A percentile compares a stretch with the other conserved stretches of the same genome.
Conservation (phyloP, 148 eudicot species). For the Silene latifolia region DNA sequence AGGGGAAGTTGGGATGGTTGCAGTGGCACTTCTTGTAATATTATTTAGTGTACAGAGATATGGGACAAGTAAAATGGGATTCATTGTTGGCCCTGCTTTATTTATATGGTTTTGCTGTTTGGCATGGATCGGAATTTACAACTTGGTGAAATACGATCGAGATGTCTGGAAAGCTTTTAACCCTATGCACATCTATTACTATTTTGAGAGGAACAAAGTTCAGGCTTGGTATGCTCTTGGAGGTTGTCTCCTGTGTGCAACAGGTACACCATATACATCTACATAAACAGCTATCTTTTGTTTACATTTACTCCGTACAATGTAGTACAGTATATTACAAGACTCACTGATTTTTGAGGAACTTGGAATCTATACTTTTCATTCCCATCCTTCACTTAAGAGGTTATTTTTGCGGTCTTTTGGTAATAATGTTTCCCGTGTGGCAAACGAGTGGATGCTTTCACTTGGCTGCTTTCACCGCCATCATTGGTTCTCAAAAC, state of each 20-base stretch:
- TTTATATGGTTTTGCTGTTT: slow-evolving; percentile 95
- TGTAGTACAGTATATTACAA: background rate
- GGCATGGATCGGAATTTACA: slow-evolving; percentile 87
- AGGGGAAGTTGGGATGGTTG: slow-evolving; percentile 87
- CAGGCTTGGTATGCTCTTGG: slow-evolving; percentile 98
- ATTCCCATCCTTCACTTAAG: background rate
- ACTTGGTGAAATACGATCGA: slow-evolving; percentile 69
- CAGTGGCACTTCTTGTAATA: slow-evolving; percentile 78
- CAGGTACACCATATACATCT: slow-evolving; percentile 49
- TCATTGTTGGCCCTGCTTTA: slow-evolving; percentile 90
- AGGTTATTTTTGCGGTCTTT: background rate
- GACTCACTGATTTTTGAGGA: background rate
- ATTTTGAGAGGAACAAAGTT: slow-evolving; percentile 70
- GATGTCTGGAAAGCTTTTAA: slow-evolving; percentile 85
- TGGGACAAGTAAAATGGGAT: slow-evolving; percentile 97
- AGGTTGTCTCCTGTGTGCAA: slow-evolving; percentile 90
- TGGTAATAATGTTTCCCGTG: background rate
- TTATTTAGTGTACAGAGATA: slow-evolving; percentile 88
- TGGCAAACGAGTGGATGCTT: slow-evolving; percentile 1
- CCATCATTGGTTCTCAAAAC: background rate
- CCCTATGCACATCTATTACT: slow-evolving; percentile 88
- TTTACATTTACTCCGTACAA: background rate
- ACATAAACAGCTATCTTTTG: background rate
- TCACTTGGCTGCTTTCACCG: background rate
- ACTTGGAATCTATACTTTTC: background rate